Base-by-base conservation (phyloP, 495 filamentous ascomycete genomes). In the Parathielavia hyrcaniae region DNA sequence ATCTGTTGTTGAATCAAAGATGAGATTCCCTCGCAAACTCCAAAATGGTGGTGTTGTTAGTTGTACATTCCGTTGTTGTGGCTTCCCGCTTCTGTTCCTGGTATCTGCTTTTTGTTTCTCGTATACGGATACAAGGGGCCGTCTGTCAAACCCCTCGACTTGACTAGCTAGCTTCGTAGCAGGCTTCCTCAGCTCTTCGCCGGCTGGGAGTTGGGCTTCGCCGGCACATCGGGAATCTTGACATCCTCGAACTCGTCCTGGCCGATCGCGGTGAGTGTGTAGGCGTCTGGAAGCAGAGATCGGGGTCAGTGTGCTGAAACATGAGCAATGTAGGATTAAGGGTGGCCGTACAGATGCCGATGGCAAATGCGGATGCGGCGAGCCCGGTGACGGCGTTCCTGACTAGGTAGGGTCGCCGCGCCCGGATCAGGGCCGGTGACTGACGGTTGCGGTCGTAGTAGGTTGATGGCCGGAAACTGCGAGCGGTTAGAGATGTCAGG, bases 231-330 rank as follows among this genome's bases (percentile, higher is more conserved):
- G 49, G 92, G 91, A 44, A 95, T 84, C 65, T 83, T 82, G 55
- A 99, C 91, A 69, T 99, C 93, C 64, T 92, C 89, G 81, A 99
- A 99, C 59, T 99, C 90, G 71, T 99, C 93, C 74, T 97, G 95
- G 38, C 90, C 86, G 67, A 99, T 85, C 23, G 87, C 90, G 52
- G 76, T 79, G 68, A 99, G 87, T 10, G 93, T 97, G 73, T 87
- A 97, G 52, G 83, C 73, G 69, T 96, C 93, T 98, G 58, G 53
- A n/a, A n/a, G 55, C 48, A 36, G 14, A 50, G 26, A n/a, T 14
- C 22, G 10, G 48, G 35, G 46, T 64, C 41, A 57, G 53, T 39
- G 32, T 9, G 13, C 17, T 8, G 26, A 30, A 6, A 30, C 26
- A 30, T 30, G 26, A 30, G 6, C 6, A 6, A 6, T 30, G 26